Conservation (phyloP, 805 yeast genomes). For the Wickerhamiella kazuoi region DNA sequence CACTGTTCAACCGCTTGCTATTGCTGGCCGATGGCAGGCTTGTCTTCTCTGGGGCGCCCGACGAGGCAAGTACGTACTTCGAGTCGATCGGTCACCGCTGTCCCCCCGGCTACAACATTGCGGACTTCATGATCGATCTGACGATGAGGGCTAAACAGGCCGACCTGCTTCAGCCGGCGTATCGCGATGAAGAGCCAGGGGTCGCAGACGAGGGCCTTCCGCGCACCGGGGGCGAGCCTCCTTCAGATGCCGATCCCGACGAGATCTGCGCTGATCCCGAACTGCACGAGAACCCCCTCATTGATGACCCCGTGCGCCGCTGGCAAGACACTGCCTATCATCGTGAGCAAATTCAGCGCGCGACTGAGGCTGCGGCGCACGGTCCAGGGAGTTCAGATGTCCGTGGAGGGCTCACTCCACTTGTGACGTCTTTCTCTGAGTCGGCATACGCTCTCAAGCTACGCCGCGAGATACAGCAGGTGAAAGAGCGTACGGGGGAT, state of each 20-base stretch:
- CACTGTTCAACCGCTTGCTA: conserved; percentile 68
- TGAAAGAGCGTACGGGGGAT: conserved; percentile 1
- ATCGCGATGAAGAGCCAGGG: neutral
- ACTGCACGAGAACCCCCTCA: conserved; percentile 9
- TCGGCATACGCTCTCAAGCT: conserved; percentile 10
- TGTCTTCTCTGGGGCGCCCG: conserved; percentile 76
- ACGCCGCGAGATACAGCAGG: conserved; percentile 12
- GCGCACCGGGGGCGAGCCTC: too few species aligned
- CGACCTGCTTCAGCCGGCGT: neutral
- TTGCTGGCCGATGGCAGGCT: conserved; percentile 70
- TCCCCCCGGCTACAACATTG: conserved; percentile 82
- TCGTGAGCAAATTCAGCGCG: conserved; percentile 8
- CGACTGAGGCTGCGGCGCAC: conserved; percentile 10
- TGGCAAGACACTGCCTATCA: conserved; percentile 16
- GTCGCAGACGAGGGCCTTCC: neutral
- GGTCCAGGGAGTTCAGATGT: conserved; percentile 5
- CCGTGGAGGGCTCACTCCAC: conserved; percentile 14
- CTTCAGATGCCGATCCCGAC: conserved; percentile 1
- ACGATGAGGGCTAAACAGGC: conserved; percentile 40
- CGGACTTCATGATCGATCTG: conserved; percentile 81
- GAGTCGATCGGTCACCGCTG: conserved; percentile 57
- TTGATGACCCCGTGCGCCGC: conserved; percentile 11
- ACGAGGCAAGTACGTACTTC: conserved; percentile 58
- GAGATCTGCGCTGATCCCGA: conserved; percentile 11
- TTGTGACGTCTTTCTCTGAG: conserved; percentile 17